Evolutionary conservation across 345 rosid genomes (phyloP).

Genomic region (Orychophragmus violaceus): DNA sequence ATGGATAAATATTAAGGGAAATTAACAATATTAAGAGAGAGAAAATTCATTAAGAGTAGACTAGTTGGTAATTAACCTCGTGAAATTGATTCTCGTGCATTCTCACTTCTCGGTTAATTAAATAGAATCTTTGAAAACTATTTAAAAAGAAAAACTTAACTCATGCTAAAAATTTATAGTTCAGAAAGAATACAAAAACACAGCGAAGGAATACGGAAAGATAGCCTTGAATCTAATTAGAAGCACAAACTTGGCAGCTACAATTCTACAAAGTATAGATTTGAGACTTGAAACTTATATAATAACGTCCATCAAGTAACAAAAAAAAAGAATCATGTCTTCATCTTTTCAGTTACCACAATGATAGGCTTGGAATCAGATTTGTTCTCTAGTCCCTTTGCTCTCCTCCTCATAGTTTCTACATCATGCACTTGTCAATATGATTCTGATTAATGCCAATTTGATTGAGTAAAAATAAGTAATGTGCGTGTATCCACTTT

Average conservation of each 20-base stretch:
- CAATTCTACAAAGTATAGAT: constrained; percentile 31
- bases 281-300: constrained; percentile 25
- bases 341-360: constrained; percentile 73
- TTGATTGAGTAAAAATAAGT: not conserved
- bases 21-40: no score
- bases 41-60: no score
- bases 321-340: not conserved
- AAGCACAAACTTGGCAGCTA: constrained; percentile 26
- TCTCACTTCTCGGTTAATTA: no score
- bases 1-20: no score
- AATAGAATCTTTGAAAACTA: no score
- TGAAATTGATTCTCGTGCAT: no score
- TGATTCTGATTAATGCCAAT: not conserved
- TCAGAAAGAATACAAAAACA: not conserved
- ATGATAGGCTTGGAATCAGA: constrained; percentile 46
- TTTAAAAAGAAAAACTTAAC: not conserved
- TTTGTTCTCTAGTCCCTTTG: constrained; percentile 43
- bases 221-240: not conserved
- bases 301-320: not conserved
- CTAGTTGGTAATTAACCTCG: no score
- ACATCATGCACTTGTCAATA: constrained; percentile 44
- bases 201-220: not conserved
- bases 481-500: not conserved
- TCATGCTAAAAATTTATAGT: not conserved
- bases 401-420: constrained; percentile 41